Base-by-base conservation (phyloP, 441 rosid species). In the Breynia disticha region DNA sequence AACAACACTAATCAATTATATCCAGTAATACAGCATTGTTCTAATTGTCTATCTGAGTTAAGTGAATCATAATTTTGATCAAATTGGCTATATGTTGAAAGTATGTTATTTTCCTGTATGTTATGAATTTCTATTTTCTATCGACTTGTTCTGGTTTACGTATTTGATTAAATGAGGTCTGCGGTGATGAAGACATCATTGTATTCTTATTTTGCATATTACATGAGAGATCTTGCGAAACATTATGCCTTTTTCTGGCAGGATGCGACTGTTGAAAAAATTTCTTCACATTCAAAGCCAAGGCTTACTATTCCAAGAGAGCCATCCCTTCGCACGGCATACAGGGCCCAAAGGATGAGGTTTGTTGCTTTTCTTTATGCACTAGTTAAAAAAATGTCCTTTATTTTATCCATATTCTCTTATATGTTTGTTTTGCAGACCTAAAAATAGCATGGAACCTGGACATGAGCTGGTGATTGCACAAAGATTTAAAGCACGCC, bases 291-390 rank as follows among this genome's bases (percentile, higher is more conserved):
- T 48, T 52, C 68, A 55, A 83, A 61, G 66, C 70, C 81, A 58
- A 84, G 71, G 73, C 60, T 82, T 63, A 94, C 99, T 41, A 71
- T 94, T 74, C 96, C 99, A 19, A 83, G 87, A 41, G 96, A 85
- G 65, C 97, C 96, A 59, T 95, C 74, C 55, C 82, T 94, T 61
- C 96, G 79, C 70, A 94, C 99, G 62, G 76, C 94, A 15, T 72
- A 78, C 45, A 80, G 97, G 79, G 89, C 94, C 22, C 90, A 79
- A 37, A 83, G 90, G 67, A 76, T 57, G 60, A 74, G 94, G 99
- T 90, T 49, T 66, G 69, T 48, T 35, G 18, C 46, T 21, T 54
- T 5, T 47, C 7, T 47, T 21, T 21, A 10, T 28, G 16, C 44
- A 35, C 3, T 13, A 12, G 19, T 44, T 39, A 15, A 19, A 19